phyloP scores from a whole-genome alignment of 805 yeast genomes.

The Priceomyces haplophilus region DNA sequence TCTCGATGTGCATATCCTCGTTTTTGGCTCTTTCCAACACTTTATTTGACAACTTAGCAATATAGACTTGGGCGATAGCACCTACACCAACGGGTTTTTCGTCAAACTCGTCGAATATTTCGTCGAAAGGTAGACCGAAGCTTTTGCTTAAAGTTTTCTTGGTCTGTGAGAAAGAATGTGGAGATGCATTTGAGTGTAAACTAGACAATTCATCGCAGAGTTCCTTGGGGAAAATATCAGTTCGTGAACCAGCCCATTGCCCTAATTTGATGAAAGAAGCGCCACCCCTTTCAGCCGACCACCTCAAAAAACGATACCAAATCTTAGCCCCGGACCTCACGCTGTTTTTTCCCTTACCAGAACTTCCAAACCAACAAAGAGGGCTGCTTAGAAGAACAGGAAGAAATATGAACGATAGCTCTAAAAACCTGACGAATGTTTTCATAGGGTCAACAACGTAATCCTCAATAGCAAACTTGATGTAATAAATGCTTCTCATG shows the following conservation, averaged over 20 bases:
- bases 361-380: conserved; percentile 53
- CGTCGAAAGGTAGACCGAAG: conserved; percentile 57
- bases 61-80: conserved; percentile 94
- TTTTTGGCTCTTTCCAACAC: conserved; percentile 37
- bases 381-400: conserved; percentile 74
- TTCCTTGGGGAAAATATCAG: conserved; percentile 81
- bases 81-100: conserved; percentile 91
- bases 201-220: conserved; percentile 74
- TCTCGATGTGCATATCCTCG: conserved; percentile 17
- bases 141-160: conserved; percentile 54
- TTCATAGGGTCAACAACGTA: conserved; percentile 65
- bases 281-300: conserved; percentile 79
- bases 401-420: conserved; percentile 60
- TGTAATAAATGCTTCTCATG: conserved; percentile 27
- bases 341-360: conserved; percentile 30
- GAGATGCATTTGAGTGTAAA: conserved; percentile 78
- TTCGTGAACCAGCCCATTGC: conserved; percentile 98
- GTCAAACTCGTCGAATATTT: conserved; percentile 75
- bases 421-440: conserved; percentile 66
- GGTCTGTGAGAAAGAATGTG: conserved; percentile 67
- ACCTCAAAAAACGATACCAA: conserved; percentile 69
- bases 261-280: conserved; percentile 91
- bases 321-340: conserved; percentile 57
- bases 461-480: conserved; percentile 48
- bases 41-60: conserved; percentile 57